Evolutionary conservation across 257 asterid genomes (phyloP).

Genomic region (Mitragyna speciosa): DNA sequence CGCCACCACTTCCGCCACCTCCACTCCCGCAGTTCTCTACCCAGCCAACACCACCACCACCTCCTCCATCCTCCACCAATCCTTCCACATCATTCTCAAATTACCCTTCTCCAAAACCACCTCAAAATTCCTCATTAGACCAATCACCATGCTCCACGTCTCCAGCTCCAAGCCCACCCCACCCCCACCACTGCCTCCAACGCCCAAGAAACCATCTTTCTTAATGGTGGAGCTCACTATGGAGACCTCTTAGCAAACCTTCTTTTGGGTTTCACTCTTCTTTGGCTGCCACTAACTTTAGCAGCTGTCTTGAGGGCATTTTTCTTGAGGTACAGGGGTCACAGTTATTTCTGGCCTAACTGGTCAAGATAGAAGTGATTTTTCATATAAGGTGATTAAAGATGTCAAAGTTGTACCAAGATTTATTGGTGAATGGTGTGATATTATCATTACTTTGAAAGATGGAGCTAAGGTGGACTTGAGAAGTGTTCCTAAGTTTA

Average conservation of each 20-base stretch:
- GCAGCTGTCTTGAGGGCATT: conserved; percentile 88
- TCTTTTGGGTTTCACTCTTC: conserved; percentile 81
- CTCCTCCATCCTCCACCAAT: conserved; percentile 28
- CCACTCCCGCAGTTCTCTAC: conserved; percentile 28
- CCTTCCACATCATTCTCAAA: conserved; percentile 26
- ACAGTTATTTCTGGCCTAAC: conserved; percentile 89
- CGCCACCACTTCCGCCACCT: conserved; percentile 36
- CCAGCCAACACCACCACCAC: conserved; percentile 32
- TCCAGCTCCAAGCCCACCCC: conserved; percentile 58
- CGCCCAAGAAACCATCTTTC: conserved; percentile 66
- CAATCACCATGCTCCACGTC: conserved; percentile 61
- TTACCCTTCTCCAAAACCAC: conserved; percentile 29
- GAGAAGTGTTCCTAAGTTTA: conserved; percentile 93
- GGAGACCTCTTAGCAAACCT: conserved; percentile 94
- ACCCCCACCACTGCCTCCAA: conserved; percentile 37
- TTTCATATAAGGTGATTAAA: conserved; percentile 68
- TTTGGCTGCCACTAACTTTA: conserved; percentile 83
- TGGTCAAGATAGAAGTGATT: conserved; percentile 88
- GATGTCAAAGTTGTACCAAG: conserved; percentile 96
- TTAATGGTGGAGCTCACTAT: conserved; percentile 97
- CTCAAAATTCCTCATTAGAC: conserved; percentile 32
- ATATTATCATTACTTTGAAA: conserved; percentile 71
- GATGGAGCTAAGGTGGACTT: conserved; percentile 91
- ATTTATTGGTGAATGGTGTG: conserved; percentile 97
- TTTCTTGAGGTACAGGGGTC: conserved; percentile 83